Conservation (phyloP, 495 filamentous ascomycete species). For the Penicillium atrosanguineum region DNA sequence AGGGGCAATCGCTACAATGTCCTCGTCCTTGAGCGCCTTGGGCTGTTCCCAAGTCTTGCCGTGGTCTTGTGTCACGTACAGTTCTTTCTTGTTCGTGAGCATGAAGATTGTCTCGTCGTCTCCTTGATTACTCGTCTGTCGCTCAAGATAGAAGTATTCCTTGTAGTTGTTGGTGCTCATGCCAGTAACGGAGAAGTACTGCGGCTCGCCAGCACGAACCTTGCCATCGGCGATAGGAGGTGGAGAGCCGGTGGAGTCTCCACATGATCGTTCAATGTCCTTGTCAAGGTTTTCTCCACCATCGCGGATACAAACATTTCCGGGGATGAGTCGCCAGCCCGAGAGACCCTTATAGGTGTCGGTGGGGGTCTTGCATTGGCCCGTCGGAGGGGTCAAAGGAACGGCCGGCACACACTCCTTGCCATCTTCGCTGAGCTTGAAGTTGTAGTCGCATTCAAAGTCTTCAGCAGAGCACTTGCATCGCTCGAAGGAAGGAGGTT, state of each 20-base stretch:
- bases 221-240: conserved; percentile 52
- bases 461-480: conserved; percentile 82
- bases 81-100: conserved; percentile 60
- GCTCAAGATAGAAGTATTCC: conserved; percentile 82
- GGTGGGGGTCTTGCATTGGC: conserved; percentile 60
- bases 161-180: conserved; percentile 14
- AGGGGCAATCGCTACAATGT: conserved; percentile 65
- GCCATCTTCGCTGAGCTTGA: conserved; percentile 60
- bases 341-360: conserved; percentile 80
- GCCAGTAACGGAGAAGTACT: conserved; percentile 53
- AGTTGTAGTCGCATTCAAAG: conserved; percentile 95
- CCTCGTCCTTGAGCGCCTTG: conserved; percentile 52
- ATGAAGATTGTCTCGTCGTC: conserved; percentile 84
- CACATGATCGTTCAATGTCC: conserved; percentile 49
- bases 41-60: conserved; percentile 76
- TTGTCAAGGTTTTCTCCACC: conserved; percentile 45
- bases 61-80: conserved; percentile 76
- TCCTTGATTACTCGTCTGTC: conserved; percentile 59
- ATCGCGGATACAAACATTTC: conserved; percentile 74
- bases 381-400: conserved; percentile 48
- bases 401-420: conserved; percentile 64
- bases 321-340: conserved; percentile 89
- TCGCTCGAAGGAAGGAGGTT: conserved; percentile 56
- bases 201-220: conserved; percentile 50
- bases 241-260: conserved; percentile 44